Conservation (phyloP, 2,329 filamentous ascomycete genomes). For the Xylaria sp. region DNA sequence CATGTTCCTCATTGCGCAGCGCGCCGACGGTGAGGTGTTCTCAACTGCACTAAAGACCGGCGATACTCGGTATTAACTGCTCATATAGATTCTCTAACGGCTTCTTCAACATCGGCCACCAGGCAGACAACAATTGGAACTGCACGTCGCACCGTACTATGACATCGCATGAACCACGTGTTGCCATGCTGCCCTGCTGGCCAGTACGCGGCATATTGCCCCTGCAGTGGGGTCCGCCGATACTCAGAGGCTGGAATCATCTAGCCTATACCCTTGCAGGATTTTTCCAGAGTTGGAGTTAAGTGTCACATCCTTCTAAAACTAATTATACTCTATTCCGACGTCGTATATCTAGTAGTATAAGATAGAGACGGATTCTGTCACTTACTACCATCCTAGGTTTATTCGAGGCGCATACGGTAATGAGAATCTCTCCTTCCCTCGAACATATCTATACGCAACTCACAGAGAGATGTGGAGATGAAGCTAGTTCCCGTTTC, state of each 20-base stretch:
- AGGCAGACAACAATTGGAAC: no score
- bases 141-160: no score
- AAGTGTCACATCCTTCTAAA: no score
- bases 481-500: conserved; percentile 3
- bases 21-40: not conserved
- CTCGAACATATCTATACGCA: no score
- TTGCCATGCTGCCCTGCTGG: not conserved
- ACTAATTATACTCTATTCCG: no score
- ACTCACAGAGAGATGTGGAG: not conserved
- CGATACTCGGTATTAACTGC: not conserved
- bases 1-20: not conserved
- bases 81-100: not conserved
- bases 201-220: not conserved
- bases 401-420: no score
- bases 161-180: not conserved
- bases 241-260: not conserved
- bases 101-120: not conserved
- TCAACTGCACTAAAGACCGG: not conserved
- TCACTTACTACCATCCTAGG: no score
- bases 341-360: no score
- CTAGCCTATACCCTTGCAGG: not conserved
- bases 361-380: no score
- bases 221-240: not conserved
- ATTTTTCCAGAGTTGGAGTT: not conserved
- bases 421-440: no score